Evolutionary conservation across 495 filamentous ascomycete genomes (phyloP).

Genomic region (Xylaria intraflava): DNA sequence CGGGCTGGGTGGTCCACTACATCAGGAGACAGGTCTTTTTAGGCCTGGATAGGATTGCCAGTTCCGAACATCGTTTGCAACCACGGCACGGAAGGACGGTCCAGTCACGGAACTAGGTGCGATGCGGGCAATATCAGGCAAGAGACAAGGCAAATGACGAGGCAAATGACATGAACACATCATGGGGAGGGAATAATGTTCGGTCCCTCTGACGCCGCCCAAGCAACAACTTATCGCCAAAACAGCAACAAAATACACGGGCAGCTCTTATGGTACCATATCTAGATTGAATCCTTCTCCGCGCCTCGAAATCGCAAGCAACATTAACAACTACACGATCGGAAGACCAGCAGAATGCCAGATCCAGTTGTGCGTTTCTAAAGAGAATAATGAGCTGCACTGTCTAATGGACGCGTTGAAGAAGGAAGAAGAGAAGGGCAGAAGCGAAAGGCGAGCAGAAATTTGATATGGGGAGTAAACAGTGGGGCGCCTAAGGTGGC

Average conservation of each 20-base stretch:
- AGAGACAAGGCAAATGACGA: too few species aligned
- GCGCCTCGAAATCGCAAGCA: conserved; percentile 75
- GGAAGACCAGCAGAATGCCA: conserved; percentile 64
- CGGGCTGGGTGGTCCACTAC: too few species aligned
- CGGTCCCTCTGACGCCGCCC: conserved; percentile 87
- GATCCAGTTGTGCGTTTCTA: conserved; percentile 40
- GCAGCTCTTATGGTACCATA: conserved; percentile 87
- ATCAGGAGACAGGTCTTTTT: too few species aligned
- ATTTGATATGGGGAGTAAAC: conserved; percentile 16
- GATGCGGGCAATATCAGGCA: too few species aligned
- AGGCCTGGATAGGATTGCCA: too few species aligned
- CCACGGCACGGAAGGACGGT: too few species aligned
- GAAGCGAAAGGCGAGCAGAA: not conserved
- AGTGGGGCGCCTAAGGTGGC: conserved; percentile 1
- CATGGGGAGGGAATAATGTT: conserved; percentile 42
- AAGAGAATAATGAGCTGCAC: conserved; percentile 65
- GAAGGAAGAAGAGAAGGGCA: conserved; percentile 32
- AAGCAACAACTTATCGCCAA: conserved; percentile 52
- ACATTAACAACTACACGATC: conserved; percentile 57
- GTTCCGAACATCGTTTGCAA: too few species aligned
- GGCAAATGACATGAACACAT: not conserved
- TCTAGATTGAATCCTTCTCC: conserved; percentile 57
- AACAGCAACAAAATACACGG: conserved; percentile 53
- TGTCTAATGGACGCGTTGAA: conserved; percentile 79
- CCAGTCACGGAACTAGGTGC: too few species aligned